phyloP scores from a whole-genome alignment of 2,329 filamentous ascomycete species.

The Aureobasidium pullulans region DNA sequence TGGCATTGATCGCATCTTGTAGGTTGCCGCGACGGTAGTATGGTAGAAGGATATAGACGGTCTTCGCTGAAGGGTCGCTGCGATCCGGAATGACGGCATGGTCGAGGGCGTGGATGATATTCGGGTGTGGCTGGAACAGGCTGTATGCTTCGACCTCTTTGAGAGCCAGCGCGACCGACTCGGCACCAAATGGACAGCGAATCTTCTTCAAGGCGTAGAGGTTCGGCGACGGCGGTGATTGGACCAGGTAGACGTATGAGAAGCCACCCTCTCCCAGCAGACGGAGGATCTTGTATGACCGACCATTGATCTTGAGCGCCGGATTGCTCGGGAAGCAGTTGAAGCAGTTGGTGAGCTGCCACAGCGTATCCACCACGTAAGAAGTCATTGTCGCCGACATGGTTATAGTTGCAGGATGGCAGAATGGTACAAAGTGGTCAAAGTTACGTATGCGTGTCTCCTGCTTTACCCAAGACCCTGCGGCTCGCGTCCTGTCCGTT shows the following conservation, averaged over 20 bases:
- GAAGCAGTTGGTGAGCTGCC: conserved; percentile 89
- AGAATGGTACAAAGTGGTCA: not conserved
- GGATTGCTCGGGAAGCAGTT: conserved; percentile 94
- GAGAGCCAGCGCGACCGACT: conserved; percentile 89
- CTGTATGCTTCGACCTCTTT: conserved; percentile 96
- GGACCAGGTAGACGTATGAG: conserved; percentile 97
- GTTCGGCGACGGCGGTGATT: conserved; percentile 76
- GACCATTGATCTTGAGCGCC: conserved; percentile 87
- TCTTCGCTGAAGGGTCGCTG: conserved; percentile 64
- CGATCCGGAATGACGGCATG: conserved; percentile 71
- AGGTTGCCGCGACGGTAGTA: conserved; percentile 94
- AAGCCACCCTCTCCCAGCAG: conserved; percentile 95
- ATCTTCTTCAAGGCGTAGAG: conserved; percentile 98
- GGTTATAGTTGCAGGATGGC: not conserved
- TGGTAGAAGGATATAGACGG: conserved; percentile 90
- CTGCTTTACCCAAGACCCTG: not conserved
- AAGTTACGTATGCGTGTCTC: not conserved
- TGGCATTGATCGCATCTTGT: conserved; percentile 97
- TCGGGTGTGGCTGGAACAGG: conserved; percentile 72
- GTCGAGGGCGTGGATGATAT: conserved; percentile 82
- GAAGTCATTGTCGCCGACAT: conserved; percentile 27
- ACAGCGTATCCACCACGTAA: conserved; percentile 79
- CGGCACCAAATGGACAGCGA: conserved; percentile 92
- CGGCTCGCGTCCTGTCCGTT: not conserved
- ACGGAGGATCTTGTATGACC: conserved; percentile 91